phyloP scores from a whole-genome alignment of 2,329 filamentous ascomycete genomes.

The Trichoderma citrinoviride region DNA sequence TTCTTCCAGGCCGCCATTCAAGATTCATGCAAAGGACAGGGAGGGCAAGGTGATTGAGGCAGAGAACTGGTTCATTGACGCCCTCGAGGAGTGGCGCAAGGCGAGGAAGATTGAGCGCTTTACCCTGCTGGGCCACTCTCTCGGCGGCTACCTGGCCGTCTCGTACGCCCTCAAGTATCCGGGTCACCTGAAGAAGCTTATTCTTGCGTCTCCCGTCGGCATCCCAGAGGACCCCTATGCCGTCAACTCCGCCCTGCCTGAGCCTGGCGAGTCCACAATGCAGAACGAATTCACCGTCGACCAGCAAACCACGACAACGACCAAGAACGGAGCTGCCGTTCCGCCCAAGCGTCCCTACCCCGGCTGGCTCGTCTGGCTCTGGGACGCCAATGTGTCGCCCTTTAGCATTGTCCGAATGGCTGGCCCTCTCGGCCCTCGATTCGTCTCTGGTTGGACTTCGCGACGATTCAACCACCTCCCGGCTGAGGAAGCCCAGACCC shows the following conservation, averaged over 20 bases:
- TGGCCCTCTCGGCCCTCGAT: slow-evolving; percentile 83
- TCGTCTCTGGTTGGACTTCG: slow-evolving; percentile 93
- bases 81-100: slow-evolving; percentile 91
- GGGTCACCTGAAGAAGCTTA: slow-evolving; percentile 89
- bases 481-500: slow-evolving; percentile 70
- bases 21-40: slow-evolving; percentile 76
- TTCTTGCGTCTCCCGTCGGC: slow-evolving; percentile 89
- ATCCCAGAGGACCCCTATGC: slow-evolving; percentile 94
- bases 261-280: slow-evolving; percentile 69
- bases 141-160: slow-evolving; percentile 92
- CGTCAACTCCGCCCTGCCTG: slow-evolving; percentile 74
- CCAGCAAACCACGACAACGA: slow-evolving; percentile 54
- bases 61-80: slow-evolving; percentile 94
- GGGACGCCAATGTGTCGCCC: slow-evolving; percentile 95
- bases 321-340: slow-evolving; percentile 44
- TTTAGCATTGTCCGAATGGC: slow-evolving; percentile 87
- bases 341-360: slow-evolving; percentile 60
- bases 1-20: slow-evolving; percentile 79
- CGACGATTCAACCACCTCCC: slow-evolving; percentile 89
- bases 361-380: slow-evolving; percentile 87
- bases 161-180: slow-evolving; percentile 97
- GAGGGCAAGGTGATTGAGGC: slow-evolving; percentile 81
- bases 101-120: slow-evolving; percentile 88
- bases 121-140: slow-evolving; percentile 86
- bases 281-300: slow-evolving; percentile 78